These are phyloP conservation scores for Salvia sclarea DNA, from an alignment of 305 asterid species.

Conservation along the genomic window DNA sequence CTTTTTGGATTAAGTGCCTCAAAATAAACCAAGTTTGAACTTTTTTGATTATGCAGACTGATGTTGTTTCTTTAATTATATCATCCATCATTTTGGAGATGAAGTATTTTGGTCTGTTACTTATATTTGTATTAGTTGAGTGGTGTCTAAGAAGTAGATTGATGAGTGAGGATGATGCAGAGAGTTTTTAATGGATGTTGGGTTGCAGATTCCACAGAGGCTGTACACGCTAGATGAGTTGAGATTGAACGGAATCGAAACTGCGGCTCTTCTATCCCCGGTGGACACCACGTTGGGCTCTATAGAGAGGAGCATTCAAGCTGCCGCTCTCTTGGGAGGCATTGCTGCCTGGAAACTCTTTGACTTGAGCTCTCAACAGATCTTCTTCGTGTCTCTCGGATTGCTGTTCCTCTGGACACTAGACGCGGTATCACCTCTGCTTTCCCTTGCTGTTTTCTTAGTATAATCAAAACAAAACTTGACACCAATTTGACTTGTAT, in stretches of 20 bases:
- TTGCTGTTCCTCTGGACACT: constrained; percentile 77
- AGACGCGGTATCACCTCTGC: constrained; percentile 94
- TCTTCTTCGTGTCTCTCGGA: constrained; percentile 61
- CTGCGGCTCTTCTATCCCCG: constrained; percentile 74
- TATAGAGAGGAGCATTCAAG: constrained; percentile 67
- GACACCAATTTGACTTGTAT: too few species aligned
- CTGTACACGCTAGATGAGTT: constrained; percentile 87
- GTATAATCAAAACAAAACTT: too few species aligned
- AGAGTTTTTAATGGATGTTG: too few species aligned
- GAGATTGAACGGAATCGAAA: constrained; percentile 80
- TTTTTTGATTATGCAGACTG: too few species aligned
- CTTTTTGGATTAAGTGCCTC: too few species aligned
- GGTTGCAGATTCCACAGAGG: constrained; percentile 90
- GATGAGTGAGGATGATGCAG: too few species aligned
- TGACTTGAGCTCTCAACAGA: constrained; percentile 56
- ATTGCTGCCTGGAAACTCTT: constrained; percentile 61
- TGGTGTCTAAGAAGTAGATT: too few species aligned
- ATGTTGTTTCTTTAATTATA: not conserved
- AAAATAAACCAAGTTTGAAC: too few species aligned
- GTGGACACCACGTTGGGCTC: constrained; percentile 76
- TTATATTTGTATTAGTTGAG: too few species aligned
- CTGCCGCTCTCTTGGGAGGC: constrained; percentile 74
- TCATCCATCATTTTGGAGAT: not conserved
- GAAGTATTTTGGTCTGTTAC: not conserved
- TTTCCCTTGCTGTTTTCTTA: constrained; percentile 6